Evolutionary conservation across 495 filamentous ascomycete species (phyloP).

Genomic region (Neurospora sp.): DNA sequence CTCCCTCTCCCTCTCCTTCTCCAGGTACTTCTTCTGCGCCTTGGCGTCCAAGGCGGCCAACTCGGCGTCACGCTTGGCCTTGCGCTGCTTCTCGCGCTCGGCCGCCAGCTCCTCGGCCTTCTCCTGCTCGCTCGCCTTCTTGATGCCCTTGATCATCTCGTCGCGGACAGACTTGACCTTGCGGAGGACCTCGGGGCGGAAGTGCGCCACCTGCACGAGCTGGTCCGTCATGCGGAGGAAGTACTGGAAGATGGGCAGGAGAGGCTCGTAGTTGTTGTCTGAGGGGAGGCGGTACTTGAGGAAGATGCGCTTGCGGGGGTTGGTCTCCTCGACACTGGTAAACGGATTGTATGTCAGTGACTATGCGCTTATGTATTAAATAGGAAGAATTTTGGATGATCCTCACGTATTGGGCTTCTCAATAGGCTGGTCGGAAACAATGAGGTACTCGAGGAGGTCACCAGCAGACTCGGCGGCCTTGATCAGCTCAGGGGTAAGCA

Average conservation of each 20-base stretch:
- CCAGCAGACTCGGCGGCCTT: slow-evolving; percentile 72
- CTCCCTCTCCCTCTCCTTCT: slow-evolving; percentile 81
- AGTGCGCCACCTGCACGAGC: slow-evolving; percentile 66
- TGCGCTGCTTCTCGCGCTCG: slow-evolving; percentile 76
- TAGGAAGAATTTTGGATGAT: no score
- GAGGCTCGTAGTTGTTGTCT: slow-evolving; percentile 50
- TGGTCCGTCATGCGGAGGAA: slow-evolving; percentile 78
- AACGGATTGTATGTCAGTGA: slow-evolving; percentile 11
- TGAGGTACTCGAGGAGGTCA: slow-evolving; percentile 74
- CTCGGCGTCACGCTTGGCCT: slow-evolving; percentile 80
- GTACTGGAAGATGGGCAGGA: slow-evolving; percentile 66
- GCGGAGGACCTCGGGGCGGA: slow-evolving; percentile 80
- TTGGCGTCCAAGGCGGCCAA: slow-evolving; percentile 79
- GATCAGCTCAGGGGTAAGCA: slow-evolving; percentile 77
- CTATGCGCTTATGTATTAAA: background rate
- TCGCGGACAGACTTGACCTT: slow-evolving; percentile 75
- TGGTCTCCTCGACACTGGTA: slow-evolving; percentile 69
- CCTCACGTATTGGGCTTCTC: slow-evolving; percentile 82
- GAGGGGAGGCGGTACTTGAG: slow-evolving; percentile 65
- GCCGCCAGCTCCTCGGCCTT: slow-evolving; percentile 79
- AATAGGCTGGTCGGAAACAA: slow-evolving; percentile 81
- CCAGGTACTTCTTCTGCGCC: slow-evolving; percentile 90
- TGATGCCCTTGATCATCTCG: slow-evolving; percentile 68
- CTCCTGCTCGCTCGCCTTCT: slow-evolving; percentile 77
- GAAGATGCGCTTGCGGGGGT: slow-evolving; percentile 76